Percentiles rank a stretch among this genome's conserved stretches.
phyloP scores from a whole-genome alignment of 106 monocot species.

The Platanthera guangdongensis region DNA sequence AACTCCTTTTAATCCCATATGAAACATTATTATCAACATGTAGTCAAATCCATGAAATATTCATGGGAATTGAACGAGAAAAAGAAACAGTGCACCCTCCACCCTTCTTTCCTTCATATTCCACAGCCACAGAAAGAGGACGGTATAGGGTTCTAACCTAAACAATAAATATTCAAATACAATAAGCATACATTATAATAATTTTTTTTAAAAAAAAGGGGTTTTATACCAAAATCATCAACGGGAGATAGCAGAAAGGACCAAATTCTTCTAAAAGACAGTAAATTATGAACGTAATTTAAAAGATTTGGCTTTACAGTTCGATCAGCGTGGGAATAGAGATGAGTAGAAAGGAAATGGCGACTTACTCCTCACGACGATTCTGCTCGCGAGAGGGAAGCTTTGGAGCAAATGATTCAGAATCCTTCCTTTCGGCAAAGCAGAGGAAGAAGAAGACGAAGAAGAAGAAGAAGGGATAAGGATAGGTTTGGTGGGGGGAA shows the following conservation, averaged over 20 bases:
- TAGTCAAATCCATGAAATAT: not conserved
- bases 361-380: slow-evolving; percentile 6
- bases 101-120: too few relatives aligned
- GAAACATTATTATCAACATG: not conserved
- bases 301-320: not conserved
- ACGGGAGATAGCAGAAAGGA: not conserved
- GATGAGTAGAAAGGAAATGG: not conserved
- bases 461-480: not conserved
- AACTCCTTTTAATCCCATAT: not conserved
- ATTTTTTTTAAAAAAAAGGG: not conserved
- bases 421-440: not conserved
- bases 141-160: too few relatives aligned
- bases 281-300: not conserved
- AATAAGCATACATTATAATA: too few relatives aligned
- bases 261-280: not conserved
- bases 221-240: not conserved
- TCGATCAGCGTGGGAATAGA: not conserved
- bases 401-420: not conserved
- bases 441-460: not conserved
- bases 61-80: not conserved
- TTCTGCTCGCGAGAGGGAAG: slow-evolving; percentile 4
- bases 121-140: too few relatives aligned
- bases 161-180: too few relatives aligned
- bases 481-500: not conserved
- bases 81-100: not conserved